Evolutionary conservation across 1,284 basidiomycete species (phyloP), one percentile per base, ranked within the genome.

Genomic region (Tilletia setariae): DNA sequence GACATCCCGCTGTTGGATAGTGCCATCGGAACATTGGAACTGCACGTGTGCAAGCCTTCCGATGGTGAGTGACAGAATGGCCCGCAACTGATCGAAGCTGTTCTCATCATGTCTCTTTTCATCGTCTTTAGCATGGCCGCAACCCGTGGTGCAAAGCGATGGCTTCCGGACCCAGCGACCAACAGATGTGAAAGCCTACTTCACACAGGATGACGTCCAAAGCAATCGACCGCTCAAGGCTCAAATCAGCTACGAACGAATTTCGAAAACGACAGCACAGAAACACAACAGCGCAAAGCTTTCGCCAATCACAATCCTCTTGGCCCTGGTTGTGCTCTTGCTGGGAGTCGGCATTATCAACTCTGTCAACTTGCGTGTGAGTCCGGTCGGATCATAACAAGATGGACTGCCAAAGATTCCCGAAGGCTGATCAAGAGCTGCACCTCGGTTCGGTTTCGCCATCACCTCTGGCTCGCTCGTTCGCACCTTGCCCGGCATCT

Each of bases 1-100:
- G 16, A 61, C 16, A 61, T 61, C 19, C 56, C 56, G 19, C 28
- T 61, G 30, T 35, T 61, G 56, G 56, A 61, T 40, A 35, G 56
- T 61, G 56, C 32, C 16, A 30, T 61, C 9, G 56, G 56, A 9
- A 61, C 56, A 16, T 21, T 61, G 32, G 30, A 61, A 1, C 15
- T 61, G 56, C 56, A 30, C 16, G 28, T 61, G 8, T 61, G 56
- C 56, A 61, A 61, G 32, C 56, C 56, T 21, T 32, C 56, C 4
- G 56, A 61, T 61, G 56, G 56, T 61, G 28, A 61, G 56, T 40
- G 6, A 13, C 8, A 61, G 3, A 23, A 13, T 35, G 25, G 11
- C 35, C 16, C 6, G 46, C 16, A 19, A 16, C 6, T 49, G 11
- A n/a, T 23, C 21, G 6, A 6, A 3, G 46, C 19, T 16, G 19